These are phyloP conservation scores for Xerocomellus amylosporus DNA, from an alignment of 768 basidiomycete species.

Conservation along the genomic window DNA sequence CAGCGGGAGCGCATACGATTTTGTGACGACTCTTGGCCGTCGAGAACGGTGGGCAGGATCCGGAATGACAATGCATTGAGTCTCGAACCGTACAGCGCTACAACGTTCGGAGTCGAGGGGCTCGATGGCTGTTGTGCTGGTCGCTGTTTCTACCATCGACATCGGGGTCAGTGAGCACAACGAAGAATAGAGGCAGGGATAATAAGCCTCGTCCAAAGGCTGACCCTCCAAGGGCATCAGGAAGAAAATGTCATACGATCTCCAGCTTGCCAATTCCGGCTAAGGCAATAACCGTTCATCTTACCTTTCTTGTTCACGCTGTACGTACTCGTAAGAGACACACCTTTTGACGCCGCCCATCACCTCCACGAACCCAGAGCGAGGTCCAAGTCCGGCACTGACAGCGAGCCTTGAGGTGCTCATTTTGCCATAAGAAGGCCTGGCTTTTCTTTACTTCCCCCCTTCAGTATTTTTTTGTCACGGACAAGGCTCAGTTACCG, in stretches of 20 bases:
- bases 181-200: background rate
- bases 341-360: background rate
- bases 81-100: constrained; percentile 63
- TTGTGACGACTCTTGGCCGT: constrained; percentile 54
- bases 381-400: no score
- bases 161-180: constrained; percentile 2
- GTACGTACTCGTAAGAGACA: background rate
- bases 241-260: constrained; percentile 24
- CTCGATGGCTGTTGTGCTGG: background rate
- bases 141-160: constrained; percentile 6
- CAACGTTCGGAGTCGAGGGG: constrained; percentile 19
- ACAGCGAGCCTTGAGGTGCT: no score
- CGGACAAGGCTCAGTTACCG: no score
- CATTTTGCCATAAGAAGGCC: background rate
- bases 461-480: background rate
- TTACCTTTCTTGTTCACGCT: constrained; percentile 9
- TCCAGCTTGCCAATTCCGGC: constrained; percentile 5
- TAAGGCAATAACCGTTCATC: constrained; percentile 2
- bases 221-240: background rate
- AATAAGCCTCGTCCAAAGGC: background rate
- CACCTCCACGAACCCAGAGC: background rate
- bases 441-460: background rate
- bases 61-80: constrained; percentile 74
- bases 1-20: constrained; percentile 65
- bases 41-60: constrained; percentile 42